phyloP scores from a whole-genome alignment of 192 early-diverging fungal genomes.

The Umbelopsis sp. region DNA sequence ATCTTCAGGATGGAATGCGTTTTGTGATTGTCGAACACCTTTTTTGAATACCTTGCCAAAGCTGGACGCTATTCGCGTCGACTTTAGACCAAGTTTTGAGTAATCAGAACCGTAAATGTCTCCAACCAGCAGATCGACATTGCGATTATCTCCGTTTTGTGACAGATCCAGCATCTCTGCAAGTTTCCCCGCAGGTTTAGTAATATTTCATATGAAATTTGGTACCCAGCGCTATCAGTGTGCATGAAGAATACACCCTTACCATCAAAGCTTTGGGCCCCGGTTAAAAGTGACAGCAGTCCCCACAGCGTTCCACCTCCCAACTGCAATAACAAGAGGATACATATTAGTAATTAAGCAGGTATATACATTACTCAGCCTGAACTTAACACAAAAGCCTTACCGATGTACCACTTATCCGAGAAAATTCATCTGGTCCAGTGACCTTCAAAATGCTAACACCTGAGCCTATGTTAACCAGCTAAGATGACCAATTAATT shows the following conservation, averaged over 20 bases:
- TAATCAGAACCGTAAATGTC: constrained; percentile 95
- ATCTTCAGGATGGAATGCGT: constrained; percentile 74
- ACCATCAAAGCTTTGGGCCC: constrained; percentile 87
- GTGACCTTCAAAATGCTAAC: constrained; percentile 96
- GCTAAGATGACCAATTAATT: constrained; percentile 35
- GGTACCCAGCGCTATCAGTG: too few relatives aligned
- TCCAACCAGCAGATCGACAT: constrained; percentile 91
- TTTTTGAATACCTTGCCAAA: constrained; percentile 97
- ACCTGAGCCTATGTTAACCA: constrained; percentile 98
- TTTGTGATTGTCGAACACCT: constrained; percentile 54
- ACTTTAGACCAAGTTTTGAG: constrained; percentile 90
- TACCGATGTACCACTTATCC: constrained; percentile 84
- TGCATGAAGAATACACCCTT: constrained; percentile 2
- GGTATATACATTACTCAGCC: too few relatives aligned
- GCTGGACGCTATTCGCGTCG: constrained; percentile 90
- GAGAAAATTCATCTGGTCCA: constrained; percentile 77
- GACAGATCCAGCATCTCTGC: constrained; percentile 81
- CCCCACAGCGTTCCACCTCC: constrained; percentile 98
- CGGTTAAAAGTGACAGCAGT: constrained; percentile 85
- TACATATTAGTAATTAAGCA: too few relatives aligned
- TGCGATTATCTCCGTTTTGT: constrained; percentile 88
- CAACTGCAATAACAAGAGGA: constrained; percentile 42
- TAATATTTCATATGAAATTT: neutral
- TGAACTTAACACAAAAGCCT: neutral
- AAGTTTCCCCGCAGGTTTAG: too few relatives aligned